phyloP scores from a whole-genome alignment of 1,284 basidiomycete genomes.

The Leccinum pachyderme region DNA sequence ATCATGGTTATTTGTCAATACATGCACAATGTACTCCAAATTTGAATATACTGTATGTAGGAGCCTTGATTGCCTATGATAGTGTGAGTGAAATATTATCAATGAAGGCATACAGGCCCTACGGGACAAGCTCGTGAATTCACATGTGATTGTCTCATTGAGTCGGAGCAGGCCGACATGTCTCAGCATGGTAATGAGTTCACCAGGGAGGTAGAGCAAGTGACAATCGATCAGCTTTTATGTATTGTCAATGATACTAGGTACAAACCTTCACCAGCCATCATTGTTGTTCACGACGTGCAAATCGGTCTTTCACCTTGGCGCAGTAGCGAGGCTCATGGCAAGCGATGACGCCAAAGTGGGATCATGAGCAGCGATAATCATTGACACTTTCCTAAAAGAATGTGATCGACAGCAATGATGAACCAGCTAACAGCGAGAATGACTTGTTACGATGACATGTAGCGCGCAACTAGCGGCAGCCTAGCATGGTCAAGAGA shows the following conservation, averaged over 20 bases:
- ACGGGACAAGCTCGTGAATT: neutral
- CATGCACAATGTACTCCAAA: too few species aligned
- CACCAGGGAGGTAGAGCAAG: neutral
- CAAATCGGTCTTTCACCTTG: slow-evolving; percentile 36
- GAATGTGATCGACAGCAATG: too few species aligned
- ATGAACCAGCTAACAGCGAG: too few species aligned
- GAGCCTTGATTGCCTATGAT: neutral
- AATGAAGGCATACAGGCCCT: neutral
- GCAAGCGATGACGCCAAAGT: neutral
- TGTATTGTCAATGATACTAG: neutral
- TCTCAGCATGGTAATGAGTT: neutral
- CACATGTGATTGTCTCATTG: neutral
- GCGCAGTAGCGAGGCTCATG: slow-evolving; percentile 36
- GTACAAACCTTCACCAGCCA: neutral
- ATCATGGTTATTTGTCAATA: neutral
- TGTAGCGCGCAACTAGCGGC: too few species aligned
- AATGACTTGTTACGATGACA: too few species aligned
- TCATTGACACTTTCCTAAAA: too few species aligned
- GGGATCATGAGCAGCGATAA: too few species aligned
- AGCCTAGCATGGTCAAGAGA: too few species aligned
- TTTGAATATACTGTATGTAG: too few species aligned
- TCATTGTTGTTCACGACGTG: neutral
- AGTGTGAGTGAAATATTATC: neutral
- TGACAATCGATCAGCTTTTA: neutral
- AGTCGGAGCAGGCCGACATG: neutral